Evolutionary conservation across 768 basidiomycete genomes (phyloP).

Genomic region (Lactifluus pinguis): DNA sequence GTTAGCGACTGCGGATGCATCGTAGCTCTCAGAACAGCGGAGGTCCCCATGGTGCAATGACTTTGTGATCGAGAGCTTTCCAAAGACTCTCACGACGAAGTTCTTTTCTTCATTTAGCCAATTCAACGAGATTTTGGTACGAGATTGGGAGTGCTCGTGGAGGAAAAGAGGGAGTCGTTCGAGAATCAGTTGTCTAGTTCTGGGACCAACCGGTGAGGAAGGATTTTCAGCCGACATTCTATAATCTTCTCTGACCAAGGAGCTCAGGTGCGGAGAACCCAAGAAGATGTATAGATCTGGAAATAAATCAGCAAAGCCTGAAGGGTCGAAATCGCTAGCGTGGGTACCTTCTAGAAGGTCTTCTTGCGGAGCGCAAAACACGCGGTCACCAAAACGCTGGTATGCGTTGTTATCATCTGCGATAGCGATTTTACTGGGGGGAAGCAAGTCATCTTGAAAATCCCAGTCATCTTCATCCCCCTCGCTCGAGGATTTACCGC

Average conservation of each 20-base stretch:
- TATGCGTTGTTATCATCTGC: conserved; percentile 81
- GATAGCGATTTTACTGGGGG: conserved; percentile 63
- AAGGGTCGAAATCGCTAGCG: neutral
- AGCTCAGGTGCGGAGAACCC: conserved; percentile 66
- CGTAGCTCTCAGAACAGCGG: conserved; percentile 45
- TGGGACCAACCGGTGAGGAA: conserved; percentile 38
- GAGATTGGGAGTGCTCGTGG: conserved; percentile 73
- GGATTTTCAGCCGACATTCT: conserved; percentile 45
- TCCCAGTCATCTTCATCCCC: conserved; percentile 72
- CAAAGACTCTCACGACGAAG: conserved; percentile 62
- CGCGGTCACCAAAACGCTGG: conserved; percentile 65
- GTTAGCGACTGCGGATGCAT: conserved; percentile 66
- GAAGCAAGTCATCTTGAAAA: conserved; percentile 58
- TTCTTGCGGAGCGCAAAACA: conserved; percentile 82
- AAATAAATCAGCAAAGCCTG: neutral
- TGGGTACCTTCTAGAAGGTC: conserved; percentile 73
- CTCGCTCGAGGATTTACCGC: conserved; percentile 28
- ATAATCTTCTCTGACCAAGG: conserved; percentile 71
- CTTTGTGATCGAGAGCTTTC: conserved; percentile 55
- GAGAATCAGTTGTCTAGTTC: conserved; percentile 55
- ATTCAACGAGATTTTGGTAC: conserved; percentile 47
- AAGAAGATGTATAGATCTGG: conserved; percentile 67
- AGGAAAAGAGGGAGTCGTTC: conserved; percentile 87
- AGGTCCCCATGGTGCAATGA: conserved; percentile 45
- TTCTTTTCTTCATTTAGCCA: conserved; percentile 60